Conservation (phyloP, 345 rosid species). For the Corchorus capsularis region DNA sequence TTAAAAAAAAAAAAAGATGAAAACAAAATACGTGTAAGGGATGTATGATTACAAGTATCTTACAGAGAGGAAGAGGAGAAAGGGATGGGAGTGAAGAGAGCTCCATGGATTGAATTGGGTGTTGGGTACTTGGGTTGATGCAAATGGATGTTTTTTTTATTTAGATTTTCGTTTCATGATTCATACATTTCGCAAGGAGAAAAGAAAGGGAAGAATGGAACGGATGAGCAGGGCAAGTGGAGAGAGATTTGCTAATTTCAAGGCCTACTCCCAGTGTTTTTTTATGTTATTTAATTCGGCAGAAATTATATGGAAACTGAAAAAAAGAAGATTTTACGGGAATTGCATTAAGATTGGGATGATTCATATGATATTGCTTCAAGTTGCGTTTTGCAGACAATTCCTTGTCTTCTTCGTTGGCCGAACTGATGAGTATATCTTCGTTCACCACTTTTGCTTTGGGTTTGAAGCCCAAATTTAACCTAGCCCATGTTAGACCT, state of each 20-base stretch:
- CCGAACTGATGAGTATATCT: too few relatives aligned
- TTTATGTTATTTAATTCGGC: background rate
- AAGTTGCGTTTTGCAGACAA: too few relatives aligned
- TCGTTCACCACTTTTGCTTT: too few relatives aligned
- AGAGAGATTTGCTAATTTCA: slow-evolving; percentile 2
- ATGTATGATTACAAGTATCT: slow-evolving; percentile 5
- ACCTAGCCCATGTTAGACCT: background rate
- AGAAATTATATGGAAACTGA: background rate
- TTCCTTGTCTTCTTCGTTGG: background rate
- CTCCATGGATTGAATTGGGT: slow-evolving; percentile 45
- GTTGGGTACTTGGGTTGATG: slow-evolving; percentile 6
- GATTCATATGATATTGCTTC: too few relatives aligned
- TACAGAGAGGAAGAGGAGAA: slow-evolving; percentile 39
- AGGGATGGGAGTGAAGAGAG: slow-evolving; percentile 39
- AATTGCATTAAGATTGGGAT: background rate
- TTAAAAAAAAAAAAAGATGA: background rate
- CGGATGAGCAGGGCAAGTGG: background rate
- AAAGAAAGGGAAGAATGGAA: background rate
- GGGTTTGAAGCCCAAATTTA: background rate
- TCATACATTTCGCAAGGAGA: background rate
- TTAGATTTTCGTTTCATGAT: background rate
- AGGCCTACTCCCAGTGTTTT: background rate
- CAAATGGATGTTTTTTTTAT: background rate
- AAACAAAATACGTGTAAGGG: background rate
- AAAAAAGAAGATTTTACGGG: background rate